Conservation (phyloP, 2,329 filamentous ascomycete genomes). For the Sclerotinia nivalis region DNA sequence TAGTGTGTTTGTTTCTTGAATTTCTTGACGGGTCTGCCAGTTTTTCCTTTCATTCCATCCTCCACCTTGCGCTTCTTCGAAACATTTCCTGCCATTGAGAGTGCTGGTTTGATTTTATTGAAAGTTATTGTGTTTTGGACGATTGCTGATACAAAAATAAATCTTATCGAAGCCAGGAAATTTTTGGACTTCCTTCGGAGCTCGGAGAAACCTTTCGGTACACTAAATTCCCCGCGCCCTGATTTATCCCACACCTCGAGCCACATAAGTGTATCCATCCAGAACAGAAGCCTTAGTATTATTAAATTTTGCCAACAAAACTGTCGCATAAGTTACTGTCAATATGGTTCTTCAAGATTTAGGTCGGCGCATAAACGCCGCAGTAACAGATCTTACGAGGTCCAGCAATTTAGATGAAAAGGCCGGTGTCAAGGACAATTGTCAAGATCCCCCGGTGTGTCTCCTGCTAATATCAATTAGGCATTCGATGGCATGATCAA, state of each 20-base stretch:
- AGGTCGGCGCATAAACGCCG: conserved; percentile 96
- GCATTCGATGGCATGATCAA: conserved; percentile 98
- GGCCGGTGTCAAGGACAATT: conserved; percentile 49
- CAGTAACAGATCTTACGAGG: conserved; percentile 88
- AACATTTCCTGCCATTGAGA: conserved; percentile 38
- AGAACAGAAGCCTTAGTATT: neutral
- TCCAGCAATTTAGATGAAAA: conserved; percentile 96
- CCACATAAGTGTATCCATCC: conserved; percentile 22
- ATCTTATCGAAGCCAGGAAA: conserved; percentile 23
- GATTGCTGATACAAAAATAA: conserved; percentile 8
- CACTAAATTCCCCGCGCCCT: conserved; percentile 21
- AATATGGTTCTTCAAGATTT: conserved; percentile 98
- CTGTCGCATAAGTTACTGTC: conserved; percentile 24
- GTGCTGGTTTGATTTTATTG: conserved; percentile 26
- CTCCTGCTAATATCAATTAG: conserved; percentile 51
- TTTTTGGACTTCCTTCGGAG: conserved; percentile 21
- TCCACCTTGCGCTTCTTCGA: conserved; percentile 59
- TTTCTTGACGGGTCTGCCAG: conserved; percentile 53
- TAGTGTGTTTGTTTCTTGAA: conserved; percentile 64
- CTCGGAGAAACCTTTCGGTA: conserved; percentile 14
- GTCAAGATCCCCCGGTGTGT: conserved; percentile 12
- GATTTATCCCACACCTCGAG: conserved; percentile 26
- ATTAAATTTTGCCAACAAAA: neutral
- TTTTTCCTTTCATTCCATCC: conserved; percentile 55
- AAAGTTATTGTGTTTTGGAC: neutral